These are phyloP conservation scores for Aspergillus oerlinghausenensis DNA, from an alignment of 2,329 filamentous ascomycete genomes.

Conservation along the genomic window DNA sequence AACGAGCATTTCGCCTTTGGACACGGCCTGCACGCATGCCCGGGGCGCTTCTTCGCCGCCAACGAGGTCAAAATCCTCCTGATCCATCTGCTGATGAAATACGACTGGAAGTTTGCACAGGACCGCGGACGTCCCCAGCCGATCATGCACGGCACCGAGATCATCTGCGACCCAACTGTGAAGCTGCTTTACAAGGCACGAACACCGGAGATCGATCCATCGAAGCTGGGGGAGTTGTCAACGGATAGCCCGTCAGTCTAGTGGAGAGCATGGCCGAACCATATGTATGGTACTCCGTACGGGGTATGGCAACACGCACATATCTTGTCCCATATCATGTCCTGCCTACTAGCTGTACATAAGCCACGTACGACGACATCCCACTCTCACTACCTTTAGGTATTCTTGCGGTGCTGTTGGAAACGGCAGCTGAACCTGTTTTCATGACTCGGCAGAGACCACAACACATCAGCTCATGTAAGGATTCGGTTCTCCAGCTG, in stretches of 20 bases:
- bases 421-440: background rate
- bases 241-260: background rate
- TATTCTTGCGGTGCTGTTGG: too few species aligned
- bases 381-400: background rate
- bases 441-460: background rate
- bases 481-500: background rate
- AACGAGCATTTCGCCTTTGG: conserved; percentile 32
- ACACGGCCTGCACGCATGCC: conserved; percentile 37
- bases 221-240: background rate
- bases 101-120: conserved; percentile 46
- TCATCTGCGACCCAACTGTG: conserved; percentile 30
- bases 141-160: conserved; percentile 44
- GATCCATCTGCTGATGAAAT: conserved; percentile 49
- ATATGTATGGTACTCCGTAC: background rate
- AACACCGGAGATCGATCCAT: conserved; percentile 22
- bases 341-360: background rate
- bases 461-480: background rate
- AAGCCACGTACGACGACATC: background rate
- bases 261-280: background rate
- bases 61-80: conserved; percentile 55
- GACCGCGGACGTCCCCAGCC: conserved; percentile 35
- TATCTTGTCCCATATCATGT: background rate
- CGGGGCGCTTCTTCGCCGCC: conserved; percentile 54
- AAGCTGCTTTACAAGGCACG: conserved; percentile 24
- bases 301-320: background rate